Evolutionary conservation across 768 basidiomycete genomes (phyloP).

Genomic region (Mycena latifolia): DNA sequence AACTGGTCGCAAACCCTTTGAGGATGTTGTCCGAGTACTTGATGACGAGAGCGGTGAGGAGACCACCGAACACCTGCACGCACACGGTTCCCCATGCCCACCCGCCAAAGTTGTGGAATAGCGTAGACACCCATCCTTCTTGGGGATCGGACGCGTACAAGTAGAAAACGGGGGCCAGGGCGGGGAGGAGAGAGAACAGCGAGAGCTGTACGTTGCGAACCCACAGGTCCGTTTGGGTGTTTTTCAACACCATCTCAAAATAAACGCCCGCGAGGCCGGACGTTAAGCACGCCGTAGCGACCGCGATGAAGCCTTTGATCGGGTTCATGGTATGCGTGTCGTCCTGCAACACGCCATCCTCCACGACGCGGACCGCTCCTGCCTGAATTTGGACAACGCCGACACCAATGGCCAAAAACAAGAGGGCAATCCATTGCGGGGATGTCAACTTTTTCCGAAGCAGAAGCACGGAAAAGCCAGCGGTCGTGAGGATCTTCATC

Average conservation of each 20-base stretch:
- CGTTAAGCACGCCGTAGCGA: constrained; percentile 92
- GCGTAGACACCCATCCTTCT: constrained; percentile 57
- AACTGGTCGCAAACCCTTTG: constrained; percentile 95
- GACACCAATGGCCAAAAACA: constrained; percentile 90
- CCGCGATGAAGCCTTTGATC: constrained; percentile 90
- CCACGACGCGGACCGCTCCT: constrained; percentile 44
- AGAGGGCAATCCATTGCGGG: constrained; percentile 86
- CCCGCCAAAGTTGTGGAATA: constrained; percentile 88
- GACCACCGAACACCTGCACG: constrained; percentile 91
- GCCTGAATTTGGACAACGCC: constrained; percentile 90
- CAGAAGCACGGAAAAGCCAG: constrained; percentile 87
- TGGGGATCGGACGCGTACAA: constrained; percentile 51
- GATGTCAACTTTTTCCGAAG: constrained; percentile 80
- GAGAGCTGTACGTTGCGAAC: constrained; percentile 97
- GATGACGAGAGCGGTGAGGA: constrained; percentile 94
- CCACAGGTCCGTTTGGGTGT: constrained; percentile 92
- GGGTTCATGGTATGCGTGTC: constrained; percentile 77
- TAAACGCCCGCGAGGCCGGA: constrained; percentile 98
- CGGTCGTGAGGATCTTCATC: constrained; percentile 97
- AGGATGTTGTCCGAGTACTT: constrained; percentile 93
- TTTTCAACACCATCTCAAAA: constrained; percentile 98
- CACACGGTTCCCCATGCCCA: constrained; percentile 95
- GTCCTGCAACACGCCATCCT: constrained; percentile 37
- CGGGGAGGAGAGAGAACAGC: constrained; percentile 93
- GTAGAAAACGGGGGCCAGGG: constrained; percentile 82